These are phyloP conservation scores for Teunomyces funiuensis DNA, from an alignment of 805 yeast genomes.

Conservation along the genomic window DNA sequence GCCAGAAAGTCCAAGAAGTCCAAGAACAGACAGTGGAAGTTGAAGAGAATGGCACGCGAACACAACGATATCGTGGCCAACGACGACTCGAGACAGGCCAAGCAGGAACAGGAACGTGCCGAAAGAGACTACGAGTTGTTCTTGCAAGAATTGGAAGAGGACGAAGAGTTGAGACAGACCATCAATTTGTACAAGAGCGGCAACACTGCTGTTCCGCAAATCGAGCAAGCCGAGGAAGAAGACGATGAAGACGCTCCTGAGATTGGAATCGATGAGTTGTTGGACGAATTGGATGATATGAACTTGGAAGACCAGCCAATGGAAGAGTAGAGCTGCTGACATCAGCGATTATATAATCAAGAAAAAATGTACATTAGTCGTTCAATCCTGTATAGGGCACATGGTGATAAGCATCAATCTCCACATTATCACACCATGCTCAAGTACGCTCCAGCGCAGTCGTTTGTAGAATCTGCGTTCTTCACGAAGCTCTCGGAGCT, in stretches of 20 bases:
- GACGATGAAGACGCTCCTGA: constrained; percentile 85
- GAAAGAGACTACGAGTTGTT: constrained; percentile 93
- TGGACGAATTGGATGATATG: constrained; percentile 95
- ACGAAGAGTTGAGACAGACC: constrained; percentile 87
- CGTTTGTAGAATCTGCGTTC: constrained; percentile 85
- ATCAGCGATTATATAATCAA: background rate
- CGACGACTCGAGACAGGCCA: constrained; percentile 67
- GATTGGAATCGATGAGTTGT: constrained; percentile 84
- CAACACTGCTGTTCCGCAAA: constrained; percentile 27
- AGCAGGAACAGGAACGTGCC: constrained; percentile 86
- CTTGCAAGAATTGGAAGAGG: constrained; percentile 97
- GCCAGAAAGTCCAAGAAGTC: constrained; percentile 72
- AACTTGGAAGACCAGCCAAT: constrained; percentile 59
- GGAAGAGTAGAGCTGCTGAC: constrained; percentile 8
- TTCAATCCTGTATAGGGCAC: background rate
- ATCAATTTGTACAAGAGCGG: constrained; percentile 82
- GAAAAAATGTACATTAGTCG: background rate
- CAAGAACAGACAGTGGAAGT: constrained; percentile 83
- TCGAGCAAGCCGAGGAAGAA: constrained; percentile 41
- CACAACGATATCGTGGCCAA: constrained; percentile 84
- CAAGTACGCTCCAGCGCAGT: constrained; percentile 53
- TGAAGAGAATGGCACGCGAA: constrained; percentile 97
- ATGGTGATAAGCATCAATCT: background rate
- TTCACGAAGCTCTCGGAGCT: constrained; percentile 71
- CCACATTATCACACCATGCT: constrained; percentile 8